A percentile compares a stretch with the other conserved stretches of the same genome.
Conservation (phyloP, 306 rosid genomes). For the Prinsepia uniflora region DNA sequence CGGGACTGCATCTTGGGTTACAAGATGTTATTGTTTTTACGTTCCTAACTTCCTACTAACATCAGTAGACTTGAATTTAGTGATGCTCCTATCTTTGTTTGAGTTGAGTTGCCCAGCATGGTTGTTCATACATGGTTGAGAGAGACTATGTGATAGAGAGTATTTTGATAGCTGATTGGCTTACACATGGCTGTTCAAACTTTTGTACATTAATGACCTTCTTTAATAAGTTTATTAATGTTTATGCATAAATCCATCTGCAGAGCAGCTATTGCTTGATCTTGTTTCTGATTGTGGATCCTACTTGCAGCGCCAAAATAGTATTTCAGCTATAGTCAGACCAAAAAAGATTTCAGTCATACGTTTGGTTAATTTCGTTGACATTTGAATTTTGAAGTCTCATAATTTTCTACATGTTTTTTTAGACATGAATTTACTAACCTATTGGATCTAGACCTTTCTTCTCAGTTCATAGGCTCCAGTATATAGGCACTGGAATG, state of each 20-base stretch:
- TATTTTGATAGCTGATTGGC: background rate
- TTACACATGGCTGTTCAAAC: background rate
- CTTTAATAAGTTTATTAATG: background rate
- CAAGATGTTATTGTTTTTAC: background rate
- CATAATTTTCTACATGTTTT: background rate
- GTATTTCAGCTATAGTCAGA: too few relatives aligned
- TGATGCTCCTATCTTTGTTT: background rate
- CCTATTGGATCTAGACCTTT: background rate
- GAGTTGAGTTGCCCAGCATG: background rate
- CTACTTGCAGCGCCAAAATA: background rate
- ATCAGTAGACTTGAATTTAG: background rate
- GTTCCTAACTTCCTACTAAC: background rate
- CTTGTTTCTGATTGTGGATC: slow-evolving; percentile 2
- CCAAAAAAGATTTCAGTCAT: background rate
- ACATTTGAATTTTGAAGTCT: background rate
- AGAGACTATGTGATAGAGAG: background rate
- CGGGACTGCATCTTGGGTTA: background rate
- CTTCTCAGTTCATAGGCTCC: background rate
- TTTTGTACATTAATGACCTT: background rate
- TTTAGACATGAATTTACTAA: background rate
- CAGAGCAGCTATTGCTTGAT: background rate
- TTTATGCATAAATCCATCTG: background rate
- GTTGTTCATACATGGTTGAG: too few relatives aligned
- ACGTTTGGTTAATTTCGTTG: background rate
- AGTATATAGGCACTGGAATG: background rate